phyloP scores from a whole-genome alignment of 768 basidiomycete species.

The Tremella fuciformis region DNA sequence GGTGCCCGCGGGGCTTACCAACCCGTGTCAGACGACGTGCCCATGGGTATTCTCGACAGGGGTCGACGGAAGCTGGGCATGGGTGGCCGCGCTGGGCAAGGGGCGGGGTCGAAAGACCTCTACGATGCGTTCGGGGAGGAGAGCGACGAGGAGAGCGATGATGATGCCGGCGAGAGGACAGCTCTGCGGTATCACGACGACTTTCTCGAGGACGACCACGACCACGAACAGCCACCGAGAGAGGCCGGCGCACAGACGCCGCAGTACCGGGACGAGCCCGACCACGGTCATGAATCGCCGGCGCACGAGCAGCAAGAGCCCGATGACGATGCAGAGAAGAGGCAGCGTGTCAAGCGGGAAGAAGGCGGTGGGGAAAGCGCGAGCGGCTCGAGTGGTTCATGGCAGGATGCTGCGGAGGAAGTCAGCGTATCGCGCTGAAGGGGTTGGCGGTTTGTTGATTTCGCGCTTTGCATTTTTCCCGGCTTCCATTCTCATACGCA shows the following conservation, averaged over 20 bases:
- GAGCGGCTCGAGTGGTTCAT: conserved; percentile 29
- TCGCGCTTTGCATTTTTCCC: conserved; percentile 1
- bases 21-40: conserved; percentile 61
- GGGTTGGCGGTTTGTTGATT: not conserved
- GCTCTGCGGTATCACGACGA: conserved; percentile 72
- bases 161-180: conserved; percentile 60
- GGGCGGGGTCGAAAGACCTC: conserved; percentile 71
- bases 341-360: no score
- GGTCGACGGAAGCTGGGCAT: conserved; percentile 52
- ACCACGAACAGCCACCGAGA: conserved; percentile 61
- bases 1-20: conserved; percentile 47
- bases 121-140: conserved; percentile 97
- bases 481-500: not conserved
- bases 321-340: conserved; percentile 2
- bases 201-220: conserved; percentile 80
- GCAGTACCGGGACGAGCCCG: conserved; percentile 21
- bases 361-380: conserved; percentile 14
- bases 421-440: conserved; percentile 7
- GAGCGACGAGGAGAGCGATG: conserved; percentile 58
- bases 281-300: not conserved
- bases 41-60: conserved; percentile 67
- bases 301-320: not conserved
- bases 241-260: conserved; percentile 15
- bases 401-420: conserved; percentile 48
- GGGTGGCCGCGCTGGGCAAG: conserved; percentile 46